Percentiles rank a stretch among this genome's conserved stretches.
Conservation (phyloP, 768 basidiomycete species). For the Mrakia gelida region DNA sequence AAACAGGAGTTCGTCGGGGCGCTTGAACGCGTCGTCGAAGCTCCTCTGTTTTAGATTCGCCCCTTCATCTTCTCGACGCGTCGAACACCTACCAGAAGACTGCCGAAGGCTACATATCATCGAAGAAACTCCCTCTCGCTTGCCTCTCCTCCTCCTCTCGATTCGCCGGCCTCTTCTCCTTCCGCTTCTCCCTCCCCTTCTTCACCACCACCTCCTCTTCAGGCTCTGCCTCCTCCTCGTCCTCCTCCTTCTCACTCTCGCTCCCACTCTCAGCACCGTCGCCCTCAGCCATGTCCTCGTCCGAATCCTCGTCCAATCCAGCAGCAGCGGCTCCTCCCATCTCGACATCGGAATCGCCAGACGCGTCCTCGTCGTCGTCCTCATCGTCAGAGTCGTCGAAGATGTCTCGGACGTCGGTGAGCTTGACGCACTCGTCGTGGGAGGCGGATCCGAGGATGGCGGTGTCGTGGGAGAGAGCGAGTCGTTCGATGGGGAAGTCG, state of each 20-base stretch:
- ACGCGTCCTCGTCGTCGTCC: slow-evolving; percentile 45
- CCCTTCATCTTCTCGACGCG: not conserved
- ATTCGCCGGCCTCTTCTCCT: slow-evolving; percentile 54
- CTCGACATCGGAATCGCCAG: slow-evolving; percentile 35
- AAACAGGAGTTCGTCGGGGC: too few relatives aligned
- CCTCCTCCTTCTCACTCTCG: slow-evolving; percentile 27
- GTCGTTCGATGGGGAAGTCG: slow-evolving; percentile 84
- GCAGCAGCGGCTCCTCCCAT: slow-evolving; percentile 22
- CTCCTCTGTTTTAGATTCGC: not conserved
- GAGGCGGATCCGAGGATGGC: slow-evolving; percentile 75
- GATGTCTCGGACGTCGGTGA: slow-evolving; percentile 77
- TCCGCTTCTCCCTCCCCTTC: slow-evolving; percentile 54
- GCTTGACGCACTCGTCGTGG: slow-evolving; percentile 76
- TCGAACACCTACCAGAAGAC: not conserved
- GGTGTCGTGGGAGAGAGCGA: slow-evolving; percentile 31
- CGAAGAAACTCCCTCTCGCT: slow-evolving; percentile 36
- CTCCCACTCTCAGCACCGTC: slow-evolving; percentile 39
- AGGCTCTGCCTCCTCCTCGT: slow-evolving; percentile 27
- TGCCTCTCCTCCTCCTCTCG: slow-evolving; percentile 35
- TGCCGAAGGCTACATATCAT: slow-evolving; percentile 17
- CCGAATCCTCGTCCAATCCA: slow-evolving; percentile 35
- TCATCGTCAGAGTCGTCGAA: slow-evolving; percentile 57
- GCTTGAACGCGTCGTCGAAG: too few relatives aligned
- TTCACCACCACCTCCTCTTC: slow-evolving; percentile 34
- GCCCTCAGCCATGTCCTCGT: slow-evolving; percentile 36